These are phyloP conservation scores for Capronia americana DNA, from an alignment of 2,329 filamentous ascomycete species.

Conservation along the genomic window DNA sequence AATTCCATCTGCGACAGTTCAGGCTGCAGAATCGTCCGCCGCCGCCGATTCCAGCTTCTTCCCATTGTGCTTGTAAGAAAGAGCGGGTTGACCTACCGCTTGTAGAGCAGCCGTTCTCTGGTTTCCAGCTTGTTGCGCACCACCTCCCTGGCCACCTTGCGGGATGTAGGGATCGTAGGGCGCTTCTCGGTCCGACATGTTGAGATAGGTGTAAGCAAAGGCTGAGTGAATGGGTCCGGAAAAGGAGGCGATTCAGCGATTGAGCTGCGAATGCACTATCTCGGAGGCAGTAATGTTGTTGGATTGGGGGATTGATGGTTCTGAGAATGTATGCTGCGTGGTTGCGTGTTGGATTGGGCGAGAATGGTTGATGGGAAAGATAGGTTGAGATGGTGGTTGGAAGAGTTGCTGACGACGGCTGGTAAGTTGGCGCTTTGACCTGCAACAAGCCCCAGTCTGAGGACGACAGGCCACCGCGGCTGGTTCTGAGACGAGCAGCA, in stretches of 20 bases:
- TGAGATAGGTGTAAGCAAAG: conserved; percentile 29
- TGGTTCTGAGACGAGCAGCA: conserved; percentile 22
- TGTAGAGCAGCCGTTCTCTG: conserved; percentile 76
- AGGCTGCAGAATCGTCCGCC: conserved; percentile 13
- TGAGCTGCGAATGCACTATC: not conserved
- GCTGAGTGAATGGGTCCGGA: conserved; percentile 6
- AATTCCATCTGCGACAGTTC: conserved; percentile 21
- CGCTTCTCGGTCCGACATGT: conserved; percentile 64
- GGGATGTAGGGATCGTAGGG: conserved; percentile 93
- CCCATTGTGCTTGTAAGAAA: not conserved
- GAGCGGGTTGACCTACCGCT: conserved; percentile 67
- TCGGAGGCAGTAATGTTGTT: not conserved
- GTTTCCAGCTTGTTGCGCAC: conserved; percentile 57
- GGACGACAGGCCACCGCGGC: conserved; percentile 13
- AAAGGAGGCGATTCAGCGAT: conserved; percentile 18
- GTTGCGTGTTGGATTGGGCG: conserved; percentile 11
- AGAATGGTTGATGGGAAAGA: conserved; percentile 27
- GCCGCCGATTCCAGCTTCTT: not conserved
- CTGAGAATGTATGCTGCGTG: conserved; percentile 10
- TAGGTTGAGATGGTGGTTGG: conserved; percentile 29
- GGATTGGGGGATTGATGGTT: not conserved
- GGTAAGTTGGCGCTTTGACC: conserved; percentile 34
- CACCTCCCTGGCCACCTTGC: conserved; percentile 58
- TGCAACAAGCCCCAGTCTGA: conserved; percentile 26
- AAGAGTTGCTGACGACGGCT: conserved; percentile 32